Evolutionary conservation across 371 early-diverging fungal genomes (phyloP).

Genomic region (Lichtheimia hyalospora): DNA sequence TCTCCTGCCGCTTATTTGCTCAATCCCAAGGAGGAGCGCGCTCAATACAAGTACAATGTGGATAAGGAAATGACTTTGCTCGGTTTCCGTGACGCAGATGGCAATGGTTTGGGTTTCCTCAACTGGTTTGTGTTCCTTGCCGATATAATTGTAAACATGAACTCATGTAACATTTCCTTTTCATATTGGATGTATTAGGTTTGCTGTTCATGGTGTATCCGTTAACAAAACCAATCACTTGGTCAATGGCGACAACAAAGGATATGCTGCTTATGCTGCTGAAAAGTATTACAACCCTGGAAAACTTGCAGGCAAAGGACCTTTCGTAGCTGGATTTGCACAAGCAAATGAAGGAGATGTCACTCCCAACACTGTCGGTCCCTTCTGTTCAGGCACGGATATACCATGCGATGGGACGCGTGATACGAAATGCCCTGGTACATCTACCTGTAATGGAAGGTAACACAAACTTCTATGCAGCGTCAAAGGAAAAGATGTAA

Average conservation of each 20-base stretch:
- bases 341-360: slow-evolving; percentile 69
- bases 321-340: slow-evolving; percentile 63
- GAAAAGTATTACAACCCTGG: slow-evolving; percentile 34
- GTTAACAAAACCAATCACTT: slow-evolving; percentile 56
- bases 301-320: slow-evolving; percentile 14
- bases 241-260: slow-evolving; percentile 71
- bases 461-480: slow-evolving; percentile 9
- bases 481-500: too few species aligned
- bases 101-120: slow-evolving; percentile 31
- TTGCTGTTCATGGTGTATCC: slow-evolving; percentile 66
- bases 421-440: slow-evolving; percentile 30
- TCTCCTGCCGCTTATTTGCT: slow-evolving; percentile 55
- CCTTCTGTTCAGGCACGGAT: slow-evolving; percentile 61
- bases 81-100: slow-evolving; percentile 32
- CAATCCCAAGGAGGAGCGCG: slow-evolving; percentile 57
- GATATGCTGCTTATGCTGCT: slow-evolving; percentile 55
- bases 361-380: slow-evolving; percentile 59
- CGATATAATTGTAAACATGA: not conserved
- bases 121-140: slow-evolving; percentile 28
- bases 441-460: slow-evolving; percentile 41
- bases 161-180: not conserved
- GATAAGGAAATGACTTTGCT: slow-evolving; percentile 53
- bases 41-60: slow-evolving; percentile 48
- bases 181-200: too few species aligned
- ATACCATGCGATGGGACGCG: slow-evolving; percentile 56